Percentiles rank a stretch among this genome's conserved stretches.
phyloP scores from a whole-genome alignment of 352 stramenopile species.

The Phytophthora citricola region DNA sequence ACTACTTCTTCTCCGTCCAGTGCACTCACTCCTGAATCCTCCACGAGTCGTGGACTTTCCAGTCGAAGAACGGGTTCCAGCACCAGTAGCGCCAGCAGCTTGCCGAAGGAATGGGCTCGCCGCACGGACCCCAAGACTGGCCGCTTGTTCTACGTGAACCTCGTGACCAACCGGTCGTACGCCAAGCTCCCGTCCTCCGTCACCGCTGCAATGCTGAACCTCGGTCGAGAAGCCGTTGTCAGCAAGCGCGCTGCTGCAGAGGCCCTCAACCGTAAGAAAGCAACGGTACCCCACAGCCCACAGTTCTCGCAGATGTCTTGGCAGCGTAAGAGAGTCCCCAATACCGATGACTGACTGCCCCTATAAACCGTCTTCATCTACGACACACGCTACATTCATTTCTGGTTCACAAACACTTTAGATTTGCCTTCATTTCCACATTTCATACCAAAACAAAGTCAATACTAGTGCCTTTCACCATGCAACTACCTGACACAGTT shows the following conservation, averaged over 20 bases:
- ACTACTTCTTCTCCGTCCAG: slow-evolving; percentile 40
- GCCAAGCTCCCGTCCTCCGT: slow-evolving; percentile 80
- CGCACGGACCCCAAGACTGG: slow-evolving; percentile 83
- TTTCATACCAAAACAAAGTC: background rate
- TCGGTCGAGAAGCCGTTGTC: slow-evolving; percentile 36
- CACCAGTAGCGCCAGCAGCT: slow-evolving; percentile 35
- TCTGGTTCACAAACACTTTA: slow-evolving; percentile 24
- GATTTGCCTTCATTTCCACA: slow-evolving; percentile 28
- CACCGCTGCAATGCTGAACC: slow-evolving; percentile 70
- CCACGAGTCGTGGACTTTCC: slow-evolving; percentile 37
- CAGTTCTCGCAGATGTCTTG: slow-evolving; percentile 88
- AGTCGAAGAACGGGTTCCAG: slow-evolving; percentile 33
- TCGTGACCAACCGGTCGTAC: slow-evolving; percentile 85
- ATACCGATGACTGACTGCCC: slow-evolving; percentile 42
- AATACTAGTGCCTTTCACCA: slow-evolving; percentile 16
- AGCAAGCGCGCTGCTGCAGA: slow-evolving; percentile 39
- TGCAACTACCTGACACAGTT: slow-evolving; percentile 16
- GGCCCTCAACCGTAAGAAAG: slow-evolving; percentile 46
- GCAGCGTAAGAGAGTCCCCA: slow-evolving; percentile 64
- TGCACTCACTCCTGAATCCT: slow-evolving; percentile 50
- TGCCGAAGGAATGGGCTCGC: slow-evolving; percentile 83
- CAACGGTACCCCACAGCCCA: slow-evolving; percentile 71
- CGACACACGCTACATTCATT: slow-evolving; percentile 14
- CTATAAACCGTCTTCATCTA: slow-evolving; percentile 24
- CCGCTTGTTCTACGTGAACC: slow-evolving; percentile 84